Base-by-base conservation (phyloP, 139 green algal species). In the Pleodorina starrii region DNA sequence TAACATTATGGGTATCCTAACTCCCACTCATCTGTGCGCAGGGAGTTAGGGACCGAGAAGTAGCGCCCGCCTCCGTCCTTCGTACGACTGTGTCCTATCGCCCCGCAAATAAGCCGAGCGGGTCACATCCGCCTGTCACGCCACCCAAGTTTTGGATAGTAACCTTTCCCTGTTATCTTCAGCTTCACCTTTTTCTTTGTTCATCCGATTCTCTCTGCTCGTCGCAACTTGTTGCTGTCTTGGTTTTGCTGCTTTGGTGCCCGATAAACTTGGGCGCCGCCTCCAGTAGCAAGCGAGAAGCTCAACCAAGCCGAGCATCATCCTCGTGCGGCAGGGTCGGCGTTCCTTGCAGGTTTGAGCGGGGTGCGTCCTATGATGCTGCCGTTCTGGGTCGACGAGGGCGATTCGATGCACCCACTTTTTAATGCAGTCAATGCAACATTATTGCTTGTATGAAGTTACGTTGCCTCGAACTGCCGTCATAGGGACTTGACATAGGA, bases 251-350 rank as follows among this genome's bases (percentile, higher is more conserved):
- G 25, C 35, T 46, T 48, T 76, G 19, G 36, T 44, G 11, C 68
- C 68, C 35, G 63, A n/a, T 23, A 76, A 27, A 27, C 68, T 32
- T 25, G 35, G 68, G 68, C 17, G 14, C 38, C 36, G 32, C 11
- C 75, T 83, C 46, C n/a, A 83, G 44, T n/a, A 42, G 17, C 50
- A 74, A 54, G 25, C 23, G 23, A 74, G 27, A 85, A 54, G 10
- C 43, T 79, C 82, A 68, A 88, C 66, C 82, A 88, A 79, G 82
- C 82, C 66, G 82, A 88, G 82, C 82, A 80, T n/a, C 66, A 88
- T 88, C 82, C 82, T 88, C 82, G 82, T 29, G 82, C 82, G 43
- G 82, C 82, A 88, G 66, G 82, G 82, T 71, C 21, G 82, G 66
- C 66, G 63, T 88, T 77, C 66, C 82, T 79, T 88, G 82, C 63